These are phyloP conservation scores for Coprinopsis marcescibilis DNA, from an alignment of 768 basidiomycete genomes.

Conservation along the genomic window DNA sequence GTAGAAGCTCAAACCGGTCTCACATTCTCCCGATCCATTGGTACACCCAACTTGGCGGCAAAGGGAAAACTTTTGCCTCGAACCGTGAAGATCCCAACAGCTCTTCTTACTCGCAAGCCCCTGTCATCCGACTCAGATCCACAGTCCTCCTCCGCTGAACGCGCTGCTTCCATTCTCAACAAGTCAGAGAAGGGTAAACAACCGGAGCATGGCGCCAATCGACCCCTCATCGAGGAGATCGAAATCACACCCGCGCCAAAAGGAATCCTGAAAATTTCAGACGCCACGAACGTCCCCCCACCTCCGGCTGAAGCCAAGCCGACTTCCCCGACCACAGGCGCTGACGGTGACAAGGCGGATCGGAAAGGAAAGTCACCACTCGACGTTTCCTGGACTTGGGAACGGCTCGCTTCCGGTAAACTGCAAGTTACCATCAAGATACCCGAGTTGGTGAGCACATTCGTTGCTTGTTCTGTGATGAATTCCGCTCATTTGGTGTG, in stretches of 20 bases:
- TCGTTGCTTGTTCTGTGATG: neutral
- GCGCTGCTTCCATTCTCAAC: neutral
- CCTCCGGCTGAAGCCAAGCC: too few relatives aligned
- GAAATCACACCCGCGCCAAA: slow-evolving; percentile 19
- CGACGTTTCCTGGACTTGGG: slow-evolving; percentile 45
- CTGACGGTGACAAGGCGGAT: slow-evolving; percentile 18
- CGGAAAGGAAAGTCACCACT: slow-evolving; percentile 4
- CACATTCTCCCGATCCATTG: slow-evolving; percentile 61
- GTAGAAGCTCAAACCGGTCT: slow-evolving; percentile 57
- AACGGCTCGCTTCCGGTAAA: slow-evolving; percentile 30
- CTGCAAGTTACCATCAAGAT: slow-evolving; percentile 48
- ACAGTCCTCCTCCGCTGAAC: neutral
- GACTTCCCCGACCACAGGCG: slow-evolving; percentile 12
- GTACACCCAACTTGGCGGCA: slow-evolving; percentile 69
- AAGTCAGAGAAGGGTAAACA: neutral
- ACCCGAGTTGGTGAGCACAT: slow-evolving; percentile 48
- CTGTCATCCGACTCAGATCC: slow-evolving; percentile 6
- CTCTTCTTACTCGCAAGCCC: slow-evolving; percentile 24
- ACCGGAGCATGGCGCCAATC: slow-evolving; percentile 19
- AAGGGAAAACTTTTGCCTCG: slow-evolving; percentile 67
- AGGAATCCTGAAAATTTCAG: slow-evolving; percentile 38
- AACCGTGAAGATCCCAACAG: slow-evolving; percentile 47
- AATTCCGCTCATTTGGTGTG: slow-evolving; percentile 1
- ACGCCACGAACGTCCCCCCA: slow-evolving; percentile 6
- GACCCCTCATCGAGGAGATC: slow-evolving; percentile 44